A percentile compares a stretch with the other conserved stretches of the same genome.
These are phyloP conservation scores for Ciborinia camelliae DNA, from an alignment of 2,329 filamentous ascomycete genomes.

Conservation along the genomic window DNA sequence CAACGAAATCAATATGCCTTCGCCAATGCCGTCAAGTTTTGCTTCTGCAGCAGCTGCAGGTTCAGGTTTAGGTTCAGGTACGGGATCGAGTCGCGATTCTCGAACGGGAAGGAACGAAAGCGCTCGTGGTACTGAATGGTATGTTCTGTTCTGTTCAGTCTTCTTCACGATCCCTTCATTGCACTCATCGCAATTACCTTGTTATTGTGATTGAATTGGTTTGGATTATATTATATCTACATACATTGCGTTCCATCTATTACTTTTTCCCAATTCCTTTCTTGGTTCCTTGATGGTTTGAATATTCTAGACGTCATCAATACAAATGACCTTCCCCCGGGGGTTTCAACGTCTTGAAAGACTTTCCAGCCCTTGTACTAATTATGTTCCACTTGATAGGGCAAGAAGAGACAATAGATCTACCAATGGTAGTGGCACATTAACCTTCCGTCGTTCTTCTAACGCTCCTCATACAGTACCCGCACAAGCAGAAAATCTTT, in stretches of 20 bases:
- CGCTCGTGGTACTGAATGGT: constrained; percentile 68
- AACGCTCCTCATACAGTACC: constrained; percentile 48
- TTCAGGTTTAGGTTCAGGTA: constrained; percentile 63
- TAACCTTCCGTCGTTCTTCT: constrained; percentile 62
- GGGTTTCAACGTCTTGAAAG: neutral
- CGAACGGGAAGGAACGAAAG: constrained; percentile 44
- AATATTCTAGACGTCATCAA: neutral
- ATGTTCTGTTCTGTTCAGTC: constrained; percentile 43
- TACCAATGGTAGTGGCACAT: constrained; percentile 48
- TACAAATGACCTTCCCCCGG: no score
- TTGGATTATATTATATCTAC: neutral
- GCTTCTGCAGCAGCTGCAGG: constrained; percentile 67
- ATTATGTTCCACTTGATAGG: constrained; percentile 42
- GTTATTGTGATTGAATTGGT: neutral
- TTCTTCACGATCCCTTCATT: neutral
- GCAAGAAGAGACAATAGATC: constrained; percentile 55
- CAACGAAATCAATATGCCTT: constrained; percentile 19
- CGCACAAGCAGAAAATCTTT: constrained; percentile 28
- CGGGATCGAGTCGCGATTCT: constrained; percentile 55
- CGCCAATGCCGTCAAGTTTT: constrained; percentile 70
- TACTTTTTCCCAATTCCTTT: neutral
- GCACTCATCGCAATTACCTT: neutral
- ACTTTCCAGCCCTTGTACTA: neutral
- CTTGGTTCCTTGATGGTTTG: neutral
- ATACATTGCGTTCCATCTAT: neutral